These are phyloP conservation scores for Pseudogymnoascus sp. DNA, from an alignment of 2,329 filamentous ascomycete species.

Conservation along the genomic window DNA sequence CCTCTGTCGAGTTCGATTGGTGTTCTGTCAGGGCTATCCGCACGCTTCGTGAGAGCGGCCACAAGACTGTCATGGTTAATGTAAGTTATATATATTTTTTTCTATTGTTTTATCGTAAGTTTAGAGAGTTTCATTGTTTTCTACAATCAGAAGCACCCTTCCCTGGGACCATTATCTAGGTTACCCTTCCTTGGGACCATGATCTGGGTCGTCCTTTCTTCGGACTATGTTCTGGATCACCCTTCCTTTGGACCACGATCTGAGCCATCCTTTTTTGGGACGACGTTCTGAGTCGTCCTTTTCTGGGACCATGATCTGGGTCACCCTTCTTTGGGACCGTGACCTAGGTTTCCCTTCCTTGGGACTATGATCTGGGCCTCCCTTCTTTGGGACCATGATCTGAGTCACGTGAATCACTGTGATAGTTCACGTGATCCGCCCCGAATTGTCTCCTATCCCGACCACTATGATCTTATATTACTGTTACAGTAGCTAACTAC, in stretches of 20 bases:
- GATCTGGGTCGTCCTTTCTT: not conserved
- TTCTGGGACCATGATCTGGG: not conserved
- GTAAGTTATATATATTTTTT: no score
- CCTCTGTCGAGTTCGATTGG: constrained; percentile 98
- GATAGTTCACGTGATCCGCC: not conserved
- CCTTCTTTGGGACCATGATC: not conserved
- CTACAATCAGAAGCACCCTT: not conserved
- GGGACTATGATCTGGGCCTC: not conserved
- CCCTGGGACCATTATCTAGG: not conserved
- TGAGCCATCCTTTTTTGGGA: no score
- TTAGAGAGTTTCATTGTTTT: constrained; percentile 11
- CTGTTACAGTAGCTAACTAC: not conserved
- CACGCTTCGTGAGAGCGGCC: constrained; percentile 72
- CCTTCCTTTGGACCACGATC: no score
- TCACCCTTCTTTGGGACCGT: not conserved
- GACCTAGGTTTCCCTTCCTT: no score
- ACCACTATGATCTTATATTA: constrained; percentile 12
- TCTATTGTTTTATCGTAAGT: no score
- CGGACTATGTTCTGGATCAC: not conserved
- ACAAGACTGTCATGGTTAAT: constrained; percentile 96
- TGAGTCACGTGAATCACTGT: not conserved
- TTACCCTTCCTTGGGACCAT: not conserved
- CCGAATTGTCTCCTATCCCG: not conserved
- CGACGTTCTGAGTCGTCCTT: not conserved
- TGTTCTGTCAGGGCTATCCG: constrained; percentile 92